These are phyloP conservation scores for Sherardia arvensis DNA, from an alignment of 257 asterid genomes.

Conservation along the genomic window DNA sequence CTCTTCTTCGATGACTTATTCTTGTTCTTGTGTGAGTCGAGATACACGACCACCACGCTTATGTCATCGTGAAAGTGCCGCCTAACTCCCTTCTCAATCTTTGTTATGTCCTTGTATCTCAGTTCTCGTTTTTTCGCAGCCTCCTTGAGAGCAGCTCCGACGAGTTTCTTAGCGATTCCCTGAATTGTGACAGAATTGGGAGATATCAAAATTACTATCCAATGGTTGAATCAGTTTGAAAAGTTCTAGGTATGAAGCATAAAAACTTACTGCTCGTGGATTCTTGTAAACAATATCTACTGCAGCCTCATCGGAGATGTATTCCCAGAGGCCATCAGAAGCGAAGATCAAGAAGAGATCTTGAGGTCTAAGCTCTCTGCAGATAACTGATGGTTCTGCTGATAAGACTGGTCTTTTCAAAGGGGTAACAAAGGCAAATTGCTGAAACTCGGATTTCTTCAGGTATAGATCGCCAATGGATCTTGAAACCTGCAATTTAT, in stretches of 20 bases:
- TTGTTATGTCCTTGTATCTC: slow-evolving; percentile 61
- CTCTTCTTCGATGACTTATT: slow-evolving; percentile 20
- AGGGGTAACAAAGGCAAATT: slow-evolving; percentile 49
- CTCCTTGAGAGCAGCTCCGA: slow-evolving; percentile 75
- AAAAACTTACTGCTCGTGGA: slow-evolving; percentile 74
- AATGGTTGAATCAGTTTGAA: background rate
- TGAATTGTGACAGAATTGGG: slow-evolving; percentile 16
- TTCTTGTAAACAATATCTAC: slow-evolving; percentile 65
- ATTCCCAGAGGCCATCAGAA: slow-evolving; percentile 99
- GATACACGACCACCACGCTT: slow-evolving; percentile 69
- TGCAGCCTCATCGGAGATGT: slow-evolving; percentile 70
- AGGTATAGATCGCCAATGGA: slow-evolving; percentile 88
- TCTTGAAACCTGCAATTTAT: slow-evolving; percentile 78
- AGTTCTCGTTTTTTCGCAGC: slow-evolving; percentile 93
- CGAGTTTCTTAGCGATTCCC: slow-evolving; percentile 93
- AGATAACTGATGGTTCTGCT: slow-evolving; percentile 83
- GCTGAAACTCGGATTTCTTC: slow-evolving; percentile 84
- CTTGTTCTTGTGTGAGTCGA: slow-evolving; percentile 43
- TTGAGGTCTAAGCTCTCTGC: slow-evolving; percentile 63
- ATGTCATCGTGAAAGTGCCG: slow-evolving; percentile 95
- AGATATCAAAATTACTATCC: background rate
- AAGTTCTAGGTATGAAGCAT: background rate
- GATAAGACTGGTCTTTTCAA: slow-evolving; percentile 69
- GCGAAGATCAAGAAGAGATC: slow-evolving; percentile 86
- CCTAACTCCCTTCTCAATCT: slow-evolving; percentile 78